These are phyloP conservation scores for Rubia occidens DNA, from an alignment of 305 asterid genomes.

Conservation along the genomic window DNA sequence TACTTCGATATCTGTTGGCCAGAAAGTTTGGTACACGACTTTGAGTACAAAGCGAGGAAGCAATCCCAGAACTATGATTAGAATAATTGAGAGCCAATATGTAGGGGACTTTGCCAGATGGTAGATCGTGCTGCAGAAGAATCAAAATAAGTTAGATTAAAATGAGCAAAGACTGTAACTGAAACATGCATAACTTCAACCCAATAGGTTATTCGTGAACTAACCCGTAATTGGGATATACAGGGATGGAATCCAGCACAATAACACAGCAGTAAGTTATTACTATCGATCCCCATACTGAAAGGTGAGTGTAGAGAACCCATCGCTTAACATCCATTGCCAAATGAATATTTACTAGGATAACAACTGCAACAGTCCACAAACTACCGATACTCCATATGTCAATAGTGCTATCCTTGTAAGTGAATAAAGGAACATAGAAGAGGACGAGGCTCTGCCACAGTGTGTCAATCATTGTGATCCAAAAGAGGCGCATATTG, in stretches of 20 bases:
- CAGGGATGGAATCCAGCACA: constrained; percentile 74
- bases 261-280: constrained; percentile 77
- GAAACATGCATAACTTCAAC: not conserved
- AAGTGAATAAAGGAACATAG: constrained; percentile 62
- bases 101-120: constrained; percentile 58
- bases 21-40: constrained; percentile 57
- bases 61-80: constrained; percentile 62
- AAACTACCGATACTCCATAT: constrained; percentile 96
- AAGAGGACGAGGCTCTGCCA: constrained; percentile 99
- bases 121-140: constrained; percentile 74
- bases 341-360: constrained; percentile 80
- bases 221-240: constrained; percentile 74
- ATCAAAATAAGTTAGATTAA: constrained; percentile 11
- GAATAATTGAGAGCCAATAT: constrained; percentile 85
- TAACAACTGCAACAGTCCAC: constrained; percentile 89
- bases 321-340: constrained; percentile 78
- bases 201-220: constrained; percentile 27
- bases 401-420: constrained; percentile 70
- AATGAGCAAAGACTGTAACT: not conserved
- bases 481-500: constrained; percentile 82
- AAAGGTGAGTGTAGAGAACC: constrained; percentile 65
- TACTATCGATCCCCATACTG: constrained; percentile 78
- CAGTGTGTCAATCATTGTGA: constrained; percentile 81
- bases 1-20: constrained; percentile 87
- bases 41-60: constrained; percentile 79